A percentile compares a stretch with the other conserved stretches of the same genome.
phyloP scores from a whole-genome alignment of 441 rosid genomes.

The Erodium moschatum region DNA sequence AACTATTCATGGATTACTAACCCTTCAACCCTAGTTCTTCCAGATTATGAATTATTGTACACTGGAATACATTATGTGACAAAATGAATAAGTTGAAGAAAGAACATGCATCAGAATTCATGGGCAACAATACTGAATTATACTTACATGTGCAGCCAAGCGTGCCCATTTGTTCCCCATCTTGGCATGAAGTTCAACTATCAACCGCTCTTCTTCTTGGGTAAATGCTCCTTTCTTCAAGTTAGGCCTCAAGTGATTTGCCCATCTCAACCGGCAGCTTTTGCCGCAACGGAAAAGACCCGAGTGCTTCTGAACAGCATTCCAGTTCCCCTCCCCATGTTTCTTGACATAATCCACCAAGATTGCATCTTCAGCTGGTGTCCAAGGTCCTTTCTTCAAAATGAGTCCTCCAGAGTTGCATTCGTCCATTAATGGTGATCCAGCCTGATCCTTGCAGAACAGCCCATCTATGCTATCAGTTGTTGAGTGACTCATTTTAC shows the following conservation, averaged over 20 bases:
- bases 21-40: too few relatives aligned
- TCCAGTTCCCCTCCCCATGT: constrained; percentile 99
- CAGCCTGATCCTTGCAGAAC: constrained; percentile 42
- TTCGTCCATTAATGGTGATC: constrained; percentile 43
- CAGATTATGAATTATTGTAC: too few relatives aligned
- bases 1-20: too few relatives aligned
- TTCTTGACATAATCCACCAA: constrained; percentile 79
- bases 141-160: constrained; percentile 92
- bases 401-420: constrained; percentile 31
- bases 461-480: constrained; percentile 51
- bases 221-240: constrained; percentile 96
- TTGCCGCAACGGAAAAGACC: constrained; percentile 89
- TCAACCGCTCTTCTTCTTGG: constrained; percentile 74
- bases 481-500: constrained; percentile 52
- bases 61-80: background rate
- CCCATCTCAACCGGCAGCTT: constrained; percentile 97
- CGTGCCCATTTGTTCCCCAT: constrained; percentile 99
- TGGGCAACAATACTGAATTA: constrained; percentile 11
- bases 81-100: background rate
- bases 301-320: constrained; percentile 85
- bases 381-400: constrained; percentile 98
- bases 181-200: constrained; percentile 79
- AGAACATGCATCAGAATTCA: background rate
- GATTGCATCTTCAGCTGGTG: constrained; percentile 81
- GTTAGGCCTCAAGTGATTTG: constrained; percentile 94